phyloP scores from a whole-genome alignment of 805 yeast genomes.

The Saccharomyces kudriavzevii region DNA sequence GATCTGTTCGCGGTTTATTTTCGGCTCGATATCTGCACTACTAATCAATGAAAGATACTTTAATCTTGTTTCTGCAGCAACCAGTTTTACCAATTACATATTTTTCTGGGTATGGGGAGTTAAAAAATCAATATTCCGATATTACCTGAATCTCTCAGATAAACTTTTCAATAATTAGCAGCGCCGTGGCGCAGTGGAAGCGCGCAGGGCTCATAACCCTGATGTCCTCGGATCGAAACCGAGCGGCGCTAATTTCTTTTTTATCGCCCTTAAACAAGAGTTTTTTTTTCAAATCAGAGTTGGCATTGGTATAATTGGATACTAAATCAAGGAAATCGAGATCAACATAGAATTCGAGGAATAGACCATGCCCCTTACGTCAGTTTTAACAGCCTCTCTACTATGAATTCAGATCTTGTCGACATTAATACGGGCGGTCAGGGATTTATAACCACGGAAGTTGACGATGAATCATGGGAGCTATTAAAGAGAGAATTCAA shows the following conservation, averaged over 20 bases:
- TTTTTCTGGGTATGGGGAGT: no score
- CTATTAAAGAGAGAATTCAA: neutral
- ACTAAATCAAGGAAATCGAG: neutral
- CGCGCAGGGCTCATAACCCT: conserved; percentile 99
- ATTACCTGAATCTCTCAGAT: no score
- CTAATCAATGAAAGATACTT: no score
- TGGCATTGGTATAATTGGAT: neutral
- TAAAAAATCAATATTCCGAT: no score
- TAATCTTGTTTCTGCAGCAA: no score
- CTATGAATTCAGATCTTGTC: neutral
- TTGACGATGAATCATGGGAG: neutral
- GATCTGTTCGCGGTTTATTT: no score
- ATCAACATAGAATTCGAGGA: neutral
- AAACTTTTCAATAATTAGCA: conserved; percentile 25
- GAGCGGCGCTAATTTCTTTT: conserved; percentile 63
- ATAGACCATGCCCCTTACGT: neutral
- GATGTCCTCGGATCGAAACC: conserved; percentile 97
- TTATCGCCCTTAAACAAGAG: neutral
- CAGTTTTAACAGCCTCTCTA: neutral
- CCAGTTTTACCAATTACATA: no score
- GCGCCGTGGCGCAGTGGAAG: conserved; percentile 99
- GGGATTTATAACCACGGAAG: neutral
- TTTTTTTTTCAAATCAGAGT: neutral
- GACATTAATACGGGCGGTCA: neutral
- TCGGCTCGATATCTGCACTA: no score